Base-by-base conservation (phyloP, 305 asterid species). In the Nicotiana rustica region DNA sequence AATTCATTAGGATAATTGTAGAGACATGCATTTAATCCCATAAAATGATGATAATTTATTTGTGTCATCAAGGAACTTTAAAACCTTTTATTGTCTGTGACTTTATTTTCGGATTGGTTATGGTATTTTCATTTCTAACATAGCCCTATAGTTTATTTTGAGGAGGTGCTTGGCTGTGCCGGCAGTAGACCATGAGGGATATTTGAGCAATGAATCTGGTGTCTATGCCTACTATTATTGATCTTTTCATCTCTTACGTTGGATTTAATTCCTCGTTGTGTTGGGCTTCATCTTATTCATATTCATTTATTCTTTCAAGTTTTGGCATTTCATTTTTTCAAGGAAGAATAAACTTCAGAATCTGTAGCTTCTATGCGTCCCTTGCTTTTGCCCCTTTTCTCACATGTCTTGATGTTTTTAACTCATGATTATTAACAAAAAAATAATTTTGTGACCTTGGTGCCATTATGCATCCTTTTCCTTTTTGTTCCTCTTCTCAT, bases 131-230 rank as follows among this genome's bases (percentile, higher is more conserved):
- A 75, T 55, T 52, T 75, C 44, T 29, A 9, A 4, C 56, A 8
- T 75, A 73, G 44, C 41, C 13, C 44, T 49, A 25, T 17, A 10
- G 33, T 41, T 41, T 14, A 38, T 19, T 12, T 70, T 33, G 19
- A 70, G 60, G 36, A 69, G n/a, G 18, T 70, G 78, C 60, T 70
- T 70, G 78, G 59, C 78, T 70, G 78, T 41, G 78, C 60, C 0
- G 19, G 18, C 6, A 44, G 57, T 69, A 44, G 36, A 70, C 47
- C 60, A 41, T 70, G 33, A 70, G 10, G 59, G 60, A 47, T 47
- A 8, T 47, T 49, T 25, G 79, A 49, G 21, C 29, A 73, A 49
- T 21, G 25, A 49, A 73, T 47, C 25, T 73, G 62, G 41, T 73
- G 0, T 0, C 8, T 14, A 49, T 14, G 62, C 62, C 79, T 21